Base-by-base conservation (phyloP, 352 stramenopile genomes). In the Phytopythium mirpurense region DNA sequence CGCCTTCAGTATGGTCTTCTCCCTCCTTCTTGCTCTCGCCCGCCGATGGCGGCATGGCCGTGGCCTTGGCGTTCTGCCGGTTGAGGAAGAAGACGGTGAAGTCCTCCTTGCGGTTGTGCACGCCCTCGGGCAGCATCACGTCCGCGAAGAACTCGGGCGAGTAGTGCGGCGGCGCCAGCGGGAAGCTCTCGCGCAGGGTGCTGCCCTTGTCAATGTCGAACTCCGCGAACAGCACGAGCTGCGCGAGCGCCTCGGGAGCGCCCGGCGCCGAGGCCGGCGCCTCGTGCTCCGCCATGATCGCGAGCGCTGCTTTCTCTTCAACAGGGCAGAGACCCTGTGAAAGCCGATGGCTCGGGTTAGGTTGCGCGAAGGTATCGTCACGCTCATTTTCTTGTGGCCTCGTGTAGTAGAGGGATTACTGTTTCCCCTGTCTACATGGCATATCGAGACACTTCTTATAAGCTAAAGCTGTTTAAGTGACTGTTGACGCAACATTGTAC, bases 31-130 rank as follows among this genome's bases (percentile, higher is more conserved):
- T 36, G 31, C 8, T 23, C 0, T 52, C 32, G 2, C 21, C 26
- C 19, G n/a, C 38, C 7, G 42, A 32, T 15, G 12, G 7, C 6
- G 35, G 23, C n/a, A 7, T 38, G n/a, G 19, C 12, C 15, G 57
- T 57, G 26, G 47, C 60, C 31, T 35, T 49, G 19, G 59, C 60
- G 38, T 59, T 67, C 53, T 83, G 66, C 34, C 83, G 77, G 58
- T 93, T 93, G 54, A 95, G 77, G 57, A 95, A 94, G 60, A 95
- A 95, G 45, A 93, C 80, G 34, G 85, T 95, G 19, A 82, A 85
- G 68, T 95, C 85, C 41, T 92, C 63, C 31, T 90, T 54, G 44
- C 85, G 85, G 63, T 95, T 95, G 74, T 95, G 85, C 56, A 92
- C 82, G 45, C 85, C 85, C 48, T 95, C 85, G 21, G 85, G 85